Percentiles rank a stretch among this genome's conserved stretches.
phyloP scores from a whole-genome alignment of 192 early-diverging fungal species.

The Backusella mclennaniae region DNA sequence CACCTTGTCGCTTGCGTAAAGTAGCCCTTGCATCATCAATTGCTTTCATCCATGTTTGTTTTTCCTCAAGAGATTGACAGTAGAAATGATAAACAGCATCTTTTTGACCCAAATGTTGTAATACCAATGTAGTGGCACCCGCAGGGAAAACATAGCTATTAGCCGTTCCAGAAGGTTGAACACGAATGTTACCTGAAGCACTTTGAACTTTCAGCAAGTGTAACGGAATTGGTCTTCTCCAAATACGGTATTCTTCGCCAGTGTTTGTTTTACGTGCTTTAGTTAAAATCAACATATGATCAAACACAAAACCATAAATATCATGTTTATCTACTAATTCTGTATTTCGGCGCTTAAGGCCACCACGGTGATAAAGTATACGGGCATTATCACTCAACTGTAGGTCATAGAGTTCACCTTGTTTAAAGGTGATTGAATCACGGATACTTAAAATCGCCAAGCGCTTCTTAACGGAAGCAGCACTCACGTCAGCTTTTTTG shows the following conservation, averaged over 20 bases:
- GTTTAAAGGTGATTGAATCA: slow-evolving; percentile 30
- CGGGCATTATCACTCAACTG: slow-evolving; percentile 69
- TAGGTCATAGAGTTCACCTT: slow-evolving; percentile 59
- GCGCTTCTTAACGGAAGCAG: slow-evolving; percentile 11
- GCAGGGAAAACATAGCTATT: neutral
- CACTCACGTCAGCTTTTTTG: neutral
- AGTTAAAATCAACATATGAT: slow-evolving; percentile 81
- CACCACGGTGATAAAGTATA: slow-evolving; percentile 74
- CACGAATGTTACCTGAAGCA: neutral
- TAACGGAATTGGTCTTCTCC: slow-evolving; percentile 75
- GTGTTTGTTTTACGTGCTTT: slow-evolving; percentile 58
- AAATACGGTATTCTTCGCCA: slow-evolving; percentile 60
- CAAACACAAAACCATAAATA: slow-evolving; percentile 84
- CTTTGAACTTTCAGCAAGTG: slow-evolving; percentile 51
- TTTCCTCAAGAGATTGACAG: slow-evolving; percentile 64
- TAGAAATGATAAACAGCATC: slow-evolving; percentile 66
- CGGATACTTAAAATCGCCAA: slow-evolving; percentile 19
- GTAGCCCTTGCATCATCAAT: slow-evolving; percentile 64
- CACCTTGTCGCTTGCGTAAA: slow-evolving; percentile 36
- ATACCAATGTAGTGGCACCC: slow-evolving; percentile 6
- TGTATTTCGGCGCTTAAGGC: slow-evolving; percentile 54
- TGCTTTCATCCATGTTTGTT: slow-evolving; percentile 77
- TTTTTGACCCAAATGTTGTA: slow-evolving; percentile 31
- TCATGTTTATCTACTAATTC: slow-evolving; percentile 58
- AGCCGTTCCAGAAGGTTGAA: neutral